phyloP scores from a whole-genome alignment of 352 stramenopile species.

The Phytophthora macrochlamydospora region DNA sequence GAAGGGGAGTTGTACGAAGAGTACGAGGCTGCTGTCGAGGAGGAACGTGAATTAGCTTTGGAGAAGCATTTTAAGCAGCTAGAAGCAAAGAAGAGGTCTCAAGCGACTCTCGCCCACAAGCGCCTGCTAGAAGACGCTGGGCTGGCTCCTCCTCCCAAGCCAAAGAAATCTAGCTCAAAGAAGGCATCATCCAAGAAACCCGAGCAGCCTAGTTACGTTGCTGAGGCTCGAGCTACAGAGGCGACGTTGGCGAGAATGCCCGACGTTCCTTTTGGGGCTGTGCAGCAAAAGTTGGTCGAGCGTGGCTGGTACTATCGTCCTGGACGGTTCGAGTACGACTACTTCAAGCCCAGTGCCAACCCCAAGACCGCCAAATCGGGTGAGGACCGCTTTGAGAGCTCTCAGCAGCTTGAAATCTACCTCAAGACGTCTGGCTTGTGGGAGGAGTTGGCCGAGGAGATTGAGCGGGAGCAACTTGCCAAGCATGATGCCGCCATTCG shows the following conservation, averaged over 20 bases:
- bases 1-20: constrained; percentile 58
- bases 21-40: constrained; percentile 53
- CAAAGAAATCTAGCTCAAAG: constrained; percentile 31
- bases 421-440: constrained; percentile 69
- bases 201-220: constrained; percentile 32
- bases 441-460: constrained; percentile 51
- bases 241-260: constrained; percentile 18
- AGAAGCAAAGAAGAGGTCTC: constrained; percentile 10
- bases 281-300: constrained; percentile 53
- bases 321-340: constrained; percentile 84
- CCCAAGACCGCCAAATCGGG: constrained; percentile 51
- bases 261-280: constrained; percentile 63
- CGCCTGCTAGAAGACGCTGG: neutral
- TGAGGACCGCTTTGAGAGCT: constrained; percentile 83
- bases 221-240: constrained; percentile 30
- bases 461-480: constrained; percentile 25
- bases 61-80: constrained; percentile 27
- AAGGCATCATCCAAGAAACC: neutral
- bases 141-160: constrained; percentile 12
- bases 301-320: constrained; percentile 76
- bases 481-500: constrained; percentile 6
- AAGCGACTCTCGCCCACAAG: neutral
- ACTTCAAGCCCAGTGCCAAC: constrained; percentile 75
- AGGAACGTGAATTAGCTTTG: constrained; percentile 55
- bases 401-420: constrained; percentile 66